Evolutionary conservation across 805 yeast genomes (phyloP), one percentile per base, ranked within the genome.

Genomic region (Metschnikowia similis): DNA sequence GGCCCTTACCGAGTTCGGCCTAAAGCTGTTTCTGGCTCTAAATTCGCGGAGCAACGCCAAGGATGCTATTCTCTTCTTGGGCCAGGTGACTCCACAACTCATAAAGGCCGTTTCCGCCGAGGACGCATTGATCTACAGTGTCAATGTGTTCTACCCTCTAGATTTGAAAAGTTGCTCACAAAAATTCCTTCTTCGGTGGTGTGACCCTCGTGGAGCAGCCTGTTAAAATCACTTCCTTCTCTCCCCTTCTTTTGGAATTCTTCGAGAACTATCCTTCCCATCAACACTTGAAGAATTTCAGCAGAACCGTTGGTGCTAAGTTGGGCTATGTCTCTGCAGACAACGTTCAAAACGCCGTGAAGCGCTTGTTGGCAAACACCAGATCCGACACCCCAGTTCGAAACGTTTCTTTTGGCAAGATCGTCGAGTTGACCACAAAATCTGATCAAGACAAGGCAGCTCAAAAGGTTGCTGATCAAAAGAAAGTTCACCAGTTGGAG

Each of bases 141-240:
- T 88, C 41, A 80, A 85, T 37, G 79, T 80, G 31, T 86, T 85
- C 71, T 80, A 89, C 60, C 96, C 97, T 2, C 87, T 90, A 72
- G 69, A 76, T 51, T 72, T 83, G 45, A 64, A 71, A n/a, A 64
- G 13, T 70, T 89, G 29, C 69, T 81, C 45, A 56, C 69, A 1
- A 59, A 69, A 2, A 64, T 87, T 38, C 91, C 92, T 28, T 53
- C 74, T 2, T 65, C 82, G 8, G 80, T 81, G 48, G 72, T 74
- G 52, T 91, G 46, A 79, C 82, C 10, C 77, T 86, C 14, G 73
- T 87, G 26, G 87, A 87, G 61, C 96, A 90, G 69, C 73, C 85
- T 38, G 44, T 50, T 45, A 44, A 49, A 43, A 49, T 65, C 47
- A 47, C 67, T 37, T 47, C 64, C 6, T 84, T 87, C 67, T 80